Evolutionary conservation across 2,329 filamentous ascomycete species (phyloP).

Genomic region (Verticillium nonalfalfae): DNA sequence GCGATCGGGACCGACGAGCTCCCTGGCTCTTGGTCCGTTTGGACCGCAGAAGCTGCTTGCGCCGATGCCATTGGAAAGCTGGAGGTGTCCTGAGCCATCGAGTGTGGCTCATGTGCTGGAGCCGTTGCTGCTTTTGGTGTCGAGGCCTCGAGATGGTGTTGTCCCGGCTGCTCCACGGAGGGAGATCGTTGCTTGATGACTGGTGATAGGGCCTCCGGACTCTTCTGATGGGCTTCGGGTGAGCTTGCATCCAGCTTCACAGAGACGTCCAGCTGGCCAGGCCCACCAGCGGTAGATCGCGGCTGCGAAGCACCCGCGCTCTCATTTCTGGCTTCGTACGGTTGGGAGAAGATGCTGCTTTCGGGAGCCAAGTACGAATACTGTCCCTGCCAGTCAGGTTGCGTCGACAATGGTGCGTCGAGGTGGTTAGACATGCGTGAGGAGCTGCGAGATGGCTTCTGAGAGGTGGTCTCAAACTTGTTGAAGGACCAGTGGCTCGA

Average conservation of each 20-base stretch:
- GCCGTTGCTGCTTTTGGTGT: slow-evolving; percentile 29
- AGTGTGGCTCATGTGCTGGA: slow-evolving; percentile 23
- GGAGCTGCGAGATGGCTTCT: slow-evolving; percentile 33
- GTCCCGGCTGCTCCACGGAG: slow-evolving; percentile 25
- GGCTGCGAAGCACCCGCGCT: slow-evolving; percentile 27
- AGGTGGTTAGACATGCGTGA: slow-evolving; percentile 54
- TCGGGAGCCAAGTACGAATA: slow-evolving; percentile 44
- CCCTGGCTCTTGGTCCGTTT: slow-evolving; percentile 26
- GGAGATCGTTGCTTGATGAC: slow-evolving; percentile 32
- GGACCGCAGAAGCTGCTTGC: slow-evolving; percentile 16
- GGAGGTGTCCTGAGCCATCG: background rate
- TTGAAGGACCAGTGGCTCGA: slow-evolving; percentile 48
- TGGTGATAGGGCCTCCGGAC: slow-evolving; percentile 32
- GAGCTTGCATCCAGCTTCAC: slow-evolving; percentile 47
- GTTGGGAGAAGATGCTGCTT: slow-evolving; percentile 35
- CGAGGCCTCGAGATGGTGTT: slow-evolving; percentile 13
- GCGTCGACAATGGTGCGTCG: slow-evolving; percentile 43
- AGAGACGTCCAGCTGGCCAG: slow-evolving; percentile 55
- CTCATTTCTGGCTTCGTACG: slow-evolving; percentile 35
- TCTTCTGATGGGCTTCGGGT: slow-evolving; percentile 26
- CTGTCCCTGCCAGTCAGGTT: slow-evolving; percentile 51
- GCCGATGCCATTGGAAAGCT: background rate
- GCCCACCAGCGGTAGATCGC: slow-evolving; percentile 26
- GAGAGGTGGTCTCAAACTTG: slow-evolving; percentile 42
- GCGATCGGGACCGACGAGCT: slow-evolving; percentile 22